Conservation (phyloP, 164 flowering plant genomes). For the grape (Vitis vinifera) region DNA sequence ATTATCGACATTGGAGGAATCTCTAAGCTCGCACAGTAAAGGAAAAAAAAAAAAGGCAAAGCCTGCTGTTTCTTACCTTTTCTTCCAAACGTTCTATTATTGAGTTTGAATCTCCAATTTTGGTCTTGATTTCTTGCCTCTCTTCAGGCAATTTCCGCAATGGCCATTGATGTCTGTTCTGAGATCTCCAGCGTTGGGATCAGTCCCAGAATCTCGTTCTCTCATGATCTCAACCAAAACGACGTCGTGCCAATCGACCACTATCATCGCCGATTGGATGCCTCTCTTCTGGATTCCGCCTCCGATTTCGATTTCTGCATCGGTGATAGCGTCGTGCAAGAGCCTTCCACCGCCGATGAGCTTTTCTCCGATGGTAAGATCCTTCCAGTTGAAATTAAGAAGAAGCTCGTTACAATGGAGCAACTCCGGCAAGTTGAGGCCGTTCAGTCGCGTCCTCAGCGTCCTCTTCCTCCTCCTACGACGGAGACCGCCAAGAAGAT, state of each 20-base stretch:
- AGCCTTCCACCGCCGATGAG: slow-evolving; percentile 64
- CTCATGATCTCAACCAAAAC: slow-evolving; percentile 54
- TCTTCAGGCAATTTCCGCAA: slow-evolving; percentile 7
- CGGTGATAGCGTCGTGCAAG: slow-evolving; percentile 27
- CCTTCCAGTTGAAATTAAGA: slow-evolving; percentile 49
- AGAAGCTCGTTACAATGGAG: slow-evolving; percentile 1
- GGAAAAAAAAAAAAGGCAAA: slow-evolving; percentile 12
- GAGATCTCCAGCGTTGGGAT: slow-evolving; percentile 38
- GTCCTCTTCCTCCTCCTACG: slow-evolving; percentile 3
- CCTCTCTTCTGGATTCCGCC: slow-evolving; percentile 30
- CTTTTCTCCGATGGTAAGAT: slow-evolving; percentile 76
- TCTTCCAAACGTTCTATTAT: neutral
- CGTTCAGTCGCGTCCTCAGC: neutral
- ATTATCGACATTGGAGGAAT: neutral
- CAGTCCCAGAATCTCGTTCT: slow-evolving; percentile 81
- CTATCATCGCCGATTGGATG: slow-evolving; percentile 25
- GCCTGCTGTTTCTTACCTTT: slow-evolving; percentile 28
- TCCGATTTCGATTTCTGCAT: slow-evolving; percentile 67
- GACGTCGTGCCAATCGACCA: slow-evolving; percentile 25
- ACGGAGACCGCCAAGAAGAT: slow-evolving; percentile 35
- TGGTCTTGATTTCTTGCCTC: neutral
- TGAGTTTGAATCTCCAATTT: no score
- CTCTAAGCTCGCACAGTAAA: neutral
- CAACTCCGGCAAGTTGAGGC: slow-evolving; percentile 6
- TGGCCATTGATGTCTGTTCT: slow-evolving; percentile 66